A percentile compares a stretch with the other conserved stretches of the same genome.
Conservation (phyloP, 108 stramenopile genomes). For the Skeletonema marinoi region DNA sequence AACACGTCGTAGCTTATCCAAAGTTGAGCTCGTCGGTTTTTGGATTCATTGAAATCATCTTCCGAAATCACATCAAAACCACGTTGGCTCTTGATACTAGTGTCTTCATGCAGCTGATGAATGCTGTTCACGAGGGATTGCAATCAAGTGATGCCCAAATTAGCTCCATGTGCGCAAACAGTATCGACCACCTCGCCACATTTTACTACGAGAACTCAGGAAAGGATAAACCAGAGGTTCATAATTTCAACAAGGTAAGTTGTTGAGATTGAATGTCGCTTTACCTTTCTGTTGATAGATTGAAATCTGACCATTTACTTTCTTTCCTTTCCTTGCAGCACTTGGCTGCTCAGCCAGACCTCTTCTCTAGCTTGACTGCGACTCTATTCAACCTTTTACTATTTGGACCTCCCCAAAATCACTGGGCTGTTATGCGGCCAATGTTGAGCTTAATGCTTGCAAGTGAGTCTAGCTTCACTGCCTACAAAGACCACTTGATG, state of each 20-base stretch:
- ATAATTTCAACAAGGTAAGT: slow-evolving; percentile 77
- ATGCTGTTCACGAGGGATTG: slow-evolving; percentile 93
- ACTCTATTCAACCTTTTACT: slow-evolving; percentile 96
- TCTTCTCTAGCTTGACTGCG: slow-evolving; percentile 88
- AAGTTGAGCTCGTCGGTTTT: slow-evolving; percentile 96
- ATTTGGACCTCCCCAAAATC: slow-evolving; percentile 94
- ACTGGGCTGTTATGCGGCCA: slow-evolving; percentile 98
- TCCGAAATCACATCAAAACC: slow-evolving; percentile 90
- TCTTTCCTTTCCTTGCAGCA: slow-evolving; percentile 50
- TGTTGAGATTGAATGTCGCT: background rate
- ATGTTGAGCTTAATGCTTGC: slow-evolving; percentile 97
- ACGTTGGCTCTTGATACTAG: slow-evolving; percentile 84
- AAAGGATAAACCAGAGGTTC: slow-evolving; percentile 91
- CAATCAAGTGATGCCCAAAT: slow-evolving; percentile 92
- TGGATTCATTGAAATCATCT: slow-evolving; percentile 93
- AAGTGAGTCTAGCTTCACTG: slow-evolving; percentile 87
- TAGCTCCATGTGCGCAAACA: slow-evolving; percentile 87
- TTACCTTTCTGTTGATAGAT: slow-evolving; percentile 1
- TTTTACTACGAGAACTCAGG: slow-evolving; percentile 90
- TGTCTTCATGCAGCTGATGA: slow-evolving; percentile 93
- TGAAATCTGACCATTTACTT: background rate
- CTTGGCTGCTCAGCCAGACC: slow-evolving; percentile 84
- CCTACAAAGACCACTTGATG: slow-evolving; percentile 92
- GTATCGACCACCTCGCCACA: slow-evolving; percentile 95
- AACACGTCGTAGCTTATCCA: slow-evolving; percentile 92